Conservation (phyloP, 768 basidiomycete genomes). For the Lactifluus subvellereus region DNA sequence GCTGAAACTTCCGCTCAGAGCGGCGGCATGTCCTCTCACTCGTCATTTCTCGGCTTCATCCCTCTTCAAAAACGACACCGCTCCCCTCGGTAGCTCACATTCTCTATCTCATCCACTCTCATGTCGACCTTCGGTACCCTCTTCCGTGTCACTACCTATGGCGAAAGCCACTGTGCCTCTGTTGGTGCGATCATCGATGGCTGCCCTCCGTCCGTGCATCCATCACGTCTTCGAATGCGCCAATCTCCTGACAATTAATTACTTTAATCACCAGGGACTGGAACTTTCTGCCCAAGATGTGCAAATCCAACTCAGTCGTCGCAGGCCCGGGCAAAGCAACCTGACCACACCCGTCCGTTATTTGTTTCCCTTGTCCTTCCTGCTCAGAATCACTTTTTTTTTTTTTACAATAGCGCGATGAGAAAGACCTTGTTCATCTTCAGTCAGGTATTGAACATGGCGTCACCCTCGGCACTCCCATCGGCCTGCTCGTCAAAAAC, state of each 20-base stretch:
- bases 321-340: constrained; percentile 93
- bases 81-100: background rate
- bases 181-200: constrained; percentile 98
- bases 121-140: constrained; percentile 94
- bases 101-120: background rate
- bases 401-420: constrained; percentile 60
- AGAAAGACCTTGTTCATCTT: constrained; percentile 89
- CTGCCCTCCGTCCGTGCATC: constrained; percentile 69
- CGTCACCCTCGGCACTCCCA: constrained; percentile 94
- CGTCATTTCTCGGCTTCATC: constrained; percentile 8
- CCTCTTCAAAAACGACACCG: background rate
- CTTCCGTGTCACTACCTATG: constrained; percentile 95
- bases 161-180: constrained; percentile 95
- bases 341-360: constrained; percentile 89
- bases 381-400: background rate
- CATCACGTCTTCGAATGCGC: background rate
- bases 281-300: constrained; percentile 75
- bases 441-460: constrained; percentile 94
- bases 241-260: background rate
- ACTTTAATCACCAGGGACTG: constrained; percentile 55
- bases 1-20: constrained; percentile 4
- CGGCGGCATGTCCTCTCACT: constrained; percentile 1
- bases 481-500: constrained; percentile 93
- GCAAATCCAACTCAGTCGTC: constrained; percentile 83
- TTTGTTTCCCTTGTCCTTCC: background rate